Conservation (phyloP, 352 stramenopile species). For the Globisporangium middletonii region DNA sequence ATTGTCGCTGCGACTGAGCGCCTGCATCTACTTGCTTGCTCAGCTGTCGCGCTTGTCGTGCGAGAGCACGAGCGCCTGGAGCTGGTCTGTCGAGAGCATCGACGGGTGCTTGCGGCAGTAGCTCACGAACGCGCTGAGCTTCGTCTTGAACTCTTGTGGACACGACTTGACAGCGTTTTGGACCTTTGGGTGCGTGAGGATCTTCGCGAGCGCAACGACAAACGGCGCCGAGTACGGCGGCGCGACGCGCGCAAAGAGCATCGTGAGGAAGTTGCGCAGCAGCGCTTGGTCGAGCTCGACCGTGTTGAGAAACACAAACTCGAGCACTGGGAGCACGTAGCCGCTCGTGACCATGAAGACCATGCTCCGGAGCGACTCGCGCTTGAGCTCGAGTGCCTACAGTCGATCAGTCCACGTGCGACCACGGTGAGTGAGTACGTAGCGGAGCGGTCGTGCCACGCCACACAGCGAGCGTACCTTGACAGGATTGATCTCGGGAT, state of each 20-base stretch:
- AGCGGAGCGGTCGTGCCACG: background rate
- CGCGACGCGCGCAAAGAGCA: conserved; percentile 67
- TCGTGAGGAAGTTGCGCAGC: conserved; percentile 80
- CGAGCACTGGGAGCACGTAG: conserved; percentile 78
- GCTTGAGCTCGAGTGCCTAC: conserved; percentile 72
- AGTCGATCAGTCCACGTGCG: background rate
- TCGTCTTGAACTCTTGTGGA: conserved; percentile 67
- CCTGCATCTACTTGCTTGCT: background rate
- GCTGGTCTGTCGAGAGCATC: conserved; percentile 55
- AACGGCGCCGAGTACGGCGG: conserved; percentile 79
- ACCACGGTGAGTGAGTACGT: background rate
- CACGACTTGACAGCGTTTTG: conserved; percentile 79
- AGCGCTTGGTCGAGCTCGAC: conserved; percentile 78
- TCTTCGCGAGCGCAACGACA: conserved; percentile 54
- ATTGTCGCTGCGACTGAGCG: no score
- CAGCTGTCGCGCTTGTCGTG: conserved; percentile 25
- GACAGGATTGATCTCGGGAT: conserved; percentile 78
- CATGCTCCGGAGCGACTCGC: conserved; percentile 80
- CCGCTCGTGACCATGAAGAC: conserved; percentile 85
- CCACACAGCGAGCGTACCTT: conserved; percentile 30
- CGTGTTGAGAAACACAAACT: conserved; percentile 80
- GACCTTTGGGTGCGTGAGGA: conserved; percentile 82
- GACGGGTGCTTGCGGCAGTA: conserved; percentile 67
- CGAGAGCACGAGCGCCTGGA: conserved; percentile 47
- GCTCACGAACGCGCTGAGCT: conserved; percentile 53